Evolutionary conservation across 75 land plant genomes (phyloP), one percentile per base, ranked within the genome.

Genomic region (Picea sitchensis): DNA sequence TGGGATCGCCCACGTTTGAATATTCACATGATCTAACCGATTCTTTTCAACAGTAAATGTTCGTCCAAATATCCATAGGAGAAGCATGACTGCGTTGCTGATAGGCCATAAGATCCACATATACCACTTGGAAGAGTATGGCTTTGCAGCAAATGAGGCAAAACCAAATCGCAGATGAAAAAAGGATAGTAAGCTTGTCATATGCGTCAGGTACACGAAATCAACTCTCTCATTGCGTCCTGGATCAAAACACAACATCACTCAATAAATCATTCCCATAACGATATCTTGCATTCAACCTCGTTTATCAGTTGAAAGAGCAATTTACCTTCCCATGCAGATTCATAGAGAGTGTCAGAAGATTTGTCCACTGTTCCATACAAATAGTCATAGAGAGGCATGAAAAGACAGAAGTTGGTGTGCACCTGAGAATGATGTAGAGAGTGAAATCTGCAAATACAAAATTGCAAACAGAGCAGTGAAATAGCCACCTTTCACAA

Each of bases 351-450:
- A 4, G 21, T 47, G 75, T 96, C 99, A 0, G 88, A 61, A 0
- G 85, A 71, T 57, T 87, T 83, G 79, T 96, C 98, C 74, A 82
- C 76, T 0, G 98, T 96, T 11, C 86, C 87, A 26, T 95, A 92
- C 0, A 89, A 32, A 82, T 90, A 90, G 75, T 96, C 97, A 62
- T 96, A 96, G 2, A 96, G 36, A 11, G 98, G 98, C 96, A 96
- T 92, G 87, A 92, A 96, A 17, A 96, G 81, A 15, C 88, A 87
- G 76, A 94, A 96, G 73, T 94, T 96, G 12, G 96, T 94, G 76
- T 93, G 88, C 47, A 96, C 93, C 71, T 92, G 95, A 1, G 95
- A 89, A 80, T 94, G 97, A 75, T 96, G 98, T 36, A 96, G 86
- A 58, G 98, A 93, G 75, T 95, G 98, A 69, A 82, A 95, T 74